Evolutionary conservation across 495 filamentous ascomycete genomes (phyloP).

Genomic region (Penicillium verhagenii): DNA sequence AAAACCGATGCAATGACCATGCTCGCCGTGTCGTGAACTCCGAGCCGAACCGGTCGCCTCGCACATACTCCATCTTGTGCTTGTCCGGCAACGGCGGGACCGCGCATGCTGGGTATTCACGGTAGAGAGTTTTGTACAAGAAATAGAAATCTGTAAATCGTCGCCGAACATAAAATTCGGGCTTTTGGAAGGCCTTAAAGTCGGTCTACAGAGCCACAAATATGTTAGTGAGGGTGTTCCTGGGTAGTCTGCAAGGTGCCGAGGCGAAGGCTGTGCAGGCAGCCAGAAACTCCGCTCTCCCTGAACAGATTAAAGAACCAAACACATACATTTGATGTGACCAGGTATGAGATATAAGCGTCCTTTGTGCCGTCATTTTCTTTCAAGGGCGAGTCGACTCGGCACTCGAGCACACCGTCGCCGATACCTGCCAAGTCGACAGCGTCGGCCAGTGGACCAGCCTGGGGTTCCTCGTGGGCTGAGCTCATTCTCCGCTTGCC

Average conservation of each 20-base stretch:
- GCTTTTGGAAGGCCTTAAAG: constrained; percentile 85
- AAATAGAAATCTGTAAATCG: constrained; percentile 98
- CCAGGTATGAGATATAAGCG: constrained; percentile 91
- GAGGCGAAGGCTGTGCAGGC: constrained; percentile 12
- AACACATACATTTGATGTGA: constrained; percentile 77
- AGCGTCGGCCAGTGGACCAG: constrained; percentile 54
- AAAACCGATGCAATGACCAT: constrained; percentile 88
- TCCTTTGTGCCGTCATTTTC: constrained; percentile 98
- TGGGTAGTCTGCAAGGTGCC: neutral
- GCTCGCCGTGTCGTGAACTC: constrained; percentile 92
- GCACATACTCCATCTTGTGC: constrained; percentile 97
- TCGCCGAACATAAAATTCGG: constrained; percentile 72
- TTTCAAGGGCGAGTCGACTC: constrained; percentile 77
- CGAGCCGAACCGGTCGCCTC: constrained; percentile 88
- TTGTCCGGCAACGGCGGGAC: constrained; percentile 96
- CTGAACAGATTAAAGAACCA: neutral
- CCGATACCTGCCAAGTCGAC: constrained; percentile 67
- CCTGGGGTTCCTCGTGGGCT: constrained; percentile 47
- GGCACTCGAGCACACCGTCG: constrained; percentile 79
- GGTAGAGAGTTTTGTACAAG: constrained; percentile 82
- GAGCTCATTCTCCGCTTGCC: constrained; percentile 55
- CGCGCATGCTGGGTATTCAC: constrained; percentile 86
- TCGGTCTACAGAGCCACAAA: constrained; percentile 63
- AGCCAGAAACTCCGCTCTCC: constrained; percentile 8
- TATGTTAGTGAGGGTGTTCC: constrained; percentile 16